Evolutionary conservation across 169 alveolate genomes (phyloP), one percentile per base, ranked within the genome.

Genomic region (Cryptosporidium ryanae): DNA sequence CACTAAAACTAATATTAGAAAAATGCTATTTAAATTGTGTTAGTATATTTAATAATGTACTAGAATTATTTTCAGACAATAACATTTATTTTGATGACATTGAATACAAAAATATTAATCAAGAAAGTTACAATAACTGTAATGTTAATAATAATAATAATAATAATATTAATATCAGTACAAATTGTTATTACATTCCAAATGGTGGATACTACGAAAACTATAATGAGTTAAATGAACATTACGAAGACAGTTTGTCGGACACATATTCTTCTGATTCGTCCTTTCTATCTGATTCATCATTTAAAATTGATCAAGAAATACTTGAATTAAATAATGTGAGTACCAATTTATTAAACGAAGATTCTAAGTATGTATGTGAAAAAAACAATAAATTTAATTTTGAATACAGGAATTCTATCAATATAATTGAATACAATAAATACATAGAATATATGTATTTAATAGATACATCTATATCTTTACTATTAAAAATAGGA

Each of bases 401-500:
- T 52, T n/a, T 1, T 52, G 63, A 52, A 0, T 52, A 52, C 63
- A 52, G 13, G 13, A 52, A 21, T n/a, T 52, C 27, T 0, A 38
- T 38, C 12, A 44, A 61, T 27, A 8, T 61, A 23, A 29, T 46
- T 10, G 82, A 48, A 25, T 27, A 21, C 4, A 38, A 66, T 32
- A 66, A 48, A 50, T 66, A 66, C 46, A 18, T 66, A 55, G 82
- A 66, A 5, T 44, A 50, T 50, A 54, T 70, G 1, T 70, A 70
- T 54, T 34, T 70, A 15, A 32, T 70, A 5, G 66, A 50, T 13
- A 43, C 67, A 7, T 29, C 57, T 25, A 54, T 70, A 27, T 54
- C 68, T 46, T 17, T 43, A 10, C 32, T 70, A 17, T 70, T 65
- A 13, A 70, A 70, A 66, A 70, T 70, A 21, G 84, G 84, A 52